phyloP scores from a whole-genome alignment of 176 grass and related monocot species.

The Hordeum vulgare region MorexV3_pseudomolecules_assembly NC_058522.1:347175565-347176064 shows the following conservation, averaged over 20 bases:
- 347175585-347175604: background rate
- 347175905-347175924: background rate
- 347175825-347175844: conserved; percentile 19
- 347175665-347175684: background rate
- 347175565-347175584: background rate
- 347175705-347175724: background rate
- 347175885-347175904: background rate
- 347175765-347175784: background rate
- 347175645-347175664: background rate
- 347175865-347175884: conserved; percentile 5
- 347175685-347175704: background rate
- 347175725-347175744: background rate
- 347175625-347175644: background rate
- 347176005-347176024: background rate
- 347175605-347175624: background rate
- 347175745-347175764: background rate
- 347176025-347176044: background rate
- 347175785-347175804: background rate
- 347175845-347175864: background rate
- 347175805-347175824: background rate
- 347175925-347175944: background rate
- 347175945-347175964: background rate
- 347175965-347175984: background rate
- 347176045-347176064: background rate
- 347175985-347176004: background rate